Evolutionary conservation across 169 alveolate genomes (phyloP), one percentile per base, ranked within the genome.

Genomic region (Eimeria acervulina): DNA sequence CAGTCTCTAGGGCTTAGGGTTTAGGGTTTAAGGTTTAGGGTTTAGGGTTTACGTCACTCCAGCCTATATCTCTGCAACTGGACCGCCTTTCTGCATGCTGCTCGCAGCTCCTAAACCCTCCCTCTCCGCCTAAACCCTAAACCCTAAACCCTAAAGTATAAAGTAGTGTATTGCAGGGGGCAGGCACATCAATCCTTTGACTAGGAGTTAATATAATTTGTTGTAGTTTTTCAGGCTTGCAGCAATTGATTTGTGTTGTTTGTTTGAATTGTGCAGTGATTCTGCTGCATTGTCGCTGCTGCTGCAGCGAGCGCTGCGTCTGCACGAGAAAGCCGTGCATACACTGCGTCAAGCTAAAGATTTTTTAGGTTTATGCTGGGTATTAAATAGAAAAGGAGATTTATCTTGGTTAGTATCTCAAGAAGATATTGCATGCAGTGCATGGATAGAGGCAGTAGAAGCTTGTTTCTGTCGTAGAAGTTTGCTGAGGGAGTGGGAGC

Each of bases 361-460:
- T 17, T 83, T 83, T 36, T 47, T 51, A 44, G 91, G 74, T 17
- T 36, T 83, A 31, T 83, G 68, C 91, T 47, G 44, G 13, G 91
- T 83, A 7, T n/a, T 83, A n/a, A 28, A 40, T 52, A 72, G 70
- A 74, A 42, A 51, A 10, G 91, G 91, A n/a, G 91, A 83, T 51
- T 36, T 83, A 74, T 26, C 91, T 5, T 83, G 91, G 91, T 74
- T 83, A 17, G 91, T 44, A 38, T 28, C 52, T 8, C 52, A 83
- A 52, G 74, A 44, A 83, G 74, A 83, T 8, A 23, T 83, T 12
- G 91, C 91, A 31, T 38, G 70, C 91, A 44, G 72, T 74, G 31
- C 91, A 7, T 83, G 91, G 91, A 47, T 40, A 6, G 91, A 83
- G 72, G 91, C 91, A n/a, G 91, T 83, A 47, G 91, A 83, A n/a